Conservation (phyloP, 768 basidiomycete genomes). For the Pisolithus tinctorius region DNA sequence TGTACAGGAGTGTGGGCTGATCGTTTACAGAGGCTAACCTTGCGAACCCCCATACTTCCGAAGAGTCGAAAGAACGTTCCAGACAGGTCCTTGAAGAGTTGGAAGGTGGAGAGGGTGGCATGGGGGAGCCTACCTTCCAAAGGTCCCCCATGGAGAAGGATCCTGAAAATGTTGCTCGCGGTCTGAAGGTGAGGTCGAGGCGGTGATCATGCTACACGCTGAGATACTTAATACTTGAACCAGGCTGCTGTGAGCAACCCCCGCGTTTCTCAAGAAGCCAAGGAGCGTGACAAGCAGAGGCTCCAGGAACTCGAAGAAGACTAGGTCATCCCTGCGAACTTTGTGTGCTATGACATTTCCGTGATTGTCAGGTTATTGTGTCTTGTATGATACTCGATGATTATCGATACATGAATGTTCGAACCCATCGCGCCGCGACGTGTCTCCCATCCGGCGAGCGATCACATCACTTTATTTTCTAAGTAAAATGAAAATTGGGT, state of each 20-base stretch:
- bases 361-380: constrained; percentile 5
- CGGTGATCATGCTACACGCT: too few relatives aligned
- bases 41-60: constrained; percentile 20
- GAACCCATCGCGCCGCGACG: too few relatives aligned
- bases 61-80: constrained; percentile 18
- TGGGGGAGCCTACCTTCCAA: constrained; percentile 3
- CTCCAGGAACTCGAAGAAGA: constrained; percentile 7
- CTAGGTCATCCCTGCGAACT: not conserved
- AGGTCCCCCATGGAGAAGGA: constrained; percentile 5
- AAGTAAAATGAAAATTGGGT: constrained; percentile 86
- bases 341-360: not conserved
- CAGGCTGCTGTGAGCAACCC: constrained; percentile 21
- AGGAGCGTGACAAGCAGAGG: constrained; percentile 7
- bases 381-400: not conserved
- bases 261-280: constrained; percentile 12
- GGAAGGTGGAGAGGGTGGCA: constrained; percentile 7
- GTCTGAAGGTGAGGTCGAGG: constrained; percentile 11
- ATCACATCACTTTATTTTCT: constrained; percentile 46
- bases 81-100: constrained; percentile 19
- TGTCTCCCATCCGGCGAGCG: too few relatives aligned
- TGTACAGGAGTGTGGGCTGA: not conserved
- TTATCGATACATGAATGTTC: too few relatives aligned
- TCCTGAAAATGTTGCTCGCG: constrained; percentile 13
- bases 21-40: constrained; percentile 17
- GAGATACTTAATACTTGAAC: not conserved